Evolutionary conservation across 306 rosid species (phyloP).

Genomic region (Prunus padus): DNA sequence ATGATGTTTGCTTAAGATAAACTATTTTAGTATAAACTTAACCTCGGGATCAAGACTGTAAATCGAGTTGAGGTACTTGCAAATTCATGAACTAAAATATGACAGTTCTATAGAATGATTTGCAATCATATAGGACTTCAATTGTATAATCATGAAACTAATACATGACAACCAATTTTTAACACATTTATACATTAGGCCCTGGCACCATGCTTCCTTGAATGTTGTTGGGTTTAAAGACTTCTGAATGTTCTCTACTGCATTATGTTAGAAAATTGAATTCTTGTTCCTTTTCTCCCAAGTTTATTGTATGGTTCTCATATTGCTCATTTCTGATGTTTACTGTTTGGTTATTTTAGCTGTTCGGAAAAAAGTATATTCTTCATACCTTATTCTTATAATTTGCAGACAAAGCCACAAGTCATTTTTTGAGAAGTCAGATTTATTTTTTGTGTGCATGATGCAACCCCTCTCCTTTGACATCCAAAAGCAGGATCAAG

Average conservation of each 20-base stretch:
- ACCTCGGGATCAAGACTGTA: not conserved
- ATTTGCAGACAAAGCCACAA: constrained; percentile 67
- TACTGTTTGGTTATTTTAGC: not conserved
- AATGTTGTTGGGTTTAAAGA: not conserved
- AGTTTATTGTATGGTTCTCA: not conserved
- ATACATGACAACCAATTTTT: not conserved
- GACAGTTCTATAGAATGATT: not conserved
- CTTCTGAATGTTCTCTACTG: not conserved
- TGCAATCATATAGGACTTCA: not conserved
- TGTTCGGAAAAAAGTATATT: not conserved
- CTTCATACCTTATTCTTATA: not conserved
- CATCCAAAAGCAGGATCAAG: constrained; percentile 65
- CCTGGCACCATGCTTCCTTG: not conserved
- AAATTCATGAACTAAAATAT: not conserved
- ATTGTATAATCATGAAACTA: not conserved
- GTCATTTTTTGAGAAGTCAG: constrained; percentile 79
- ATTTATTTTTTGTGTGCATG: constrained; percentile 76
- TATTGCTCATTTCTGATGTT: not conserved
- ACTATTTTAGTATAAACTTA: not conserved
- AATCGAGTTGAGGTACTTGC: not conserved
- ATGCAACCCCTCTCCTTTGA: constrained; percentile 61
- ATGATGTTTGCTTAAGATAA: not conserved
- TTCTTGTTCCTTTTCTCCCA: not conserved
- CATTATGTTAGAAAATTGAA: not conserved
- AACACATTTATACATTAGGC: not conserved